phyloP scores from a whole-genome alignment of 2,329 filamentous ascomycete genomes.

The Periconia digitata region DNA sequence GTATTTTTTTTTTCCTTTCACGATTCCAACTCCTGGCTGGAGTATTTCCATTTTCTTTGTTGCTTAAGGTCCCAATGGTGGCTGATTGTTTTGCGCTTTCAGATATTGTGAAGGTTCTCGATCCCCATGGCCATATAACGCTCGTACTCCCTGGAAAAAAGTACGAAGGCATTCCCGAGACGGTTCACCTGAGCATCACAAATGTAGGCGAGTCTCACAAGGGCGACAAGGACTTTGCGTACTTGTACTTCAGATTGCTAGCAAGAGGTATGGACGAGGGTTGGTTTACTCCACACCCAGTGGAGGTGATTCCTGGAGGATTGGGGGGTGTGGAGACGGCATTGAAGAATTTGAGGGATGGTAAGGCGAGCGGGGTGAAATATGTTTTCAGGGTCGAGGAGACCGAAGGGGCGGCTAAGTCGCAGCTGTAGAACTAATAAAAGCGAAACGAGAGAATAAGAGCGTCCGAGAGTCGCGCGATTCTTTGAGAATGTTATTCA shows the following conservation, averaged over 20 bases:
- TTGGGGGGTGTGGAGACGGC: conserved; percentile 57
- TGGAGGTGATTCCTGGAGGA: conserved; percentile 57
- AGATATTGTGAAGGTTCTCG: conserved; percentile 38
- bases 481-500: too few species aligned
- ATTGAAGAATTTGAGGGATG: conserved; percentile 58
- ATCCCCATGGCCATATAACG: conserved; percentile 34
- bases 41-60: too few species aligned
- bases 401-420: conserved; percentile 33
- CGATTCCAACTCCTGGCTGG: neutral
- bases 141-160: conserved; percentile 48
- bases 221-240: conserved; percentile 46
- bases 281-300: conserved; percentile 53
- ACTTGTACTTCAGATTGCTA: conserved; percentile 49
- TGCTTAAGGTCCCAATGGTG: too few species aligned
- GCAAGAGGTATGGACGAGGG: conserved; percentile 52
- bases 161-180: conserved; percentile 45
- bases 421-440: neutral
- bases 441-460: too few species aligned
- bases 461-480: too few species aligned
- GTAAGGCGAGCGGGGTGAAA: conserved; percentile 65
- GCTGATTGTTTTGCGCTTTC: too few species aligned
- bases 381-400: conserved; percentile 62
- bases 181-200: conserved; percentile 43
- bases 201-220: conserved; percentile 37
- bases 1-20: neutral